Evolutionary conservation across 495 filamentous ascomycete genomes (phyloP), one percentile per base, ranked within the genome.

Genomic region (Lepraria neglecta): DNA sequence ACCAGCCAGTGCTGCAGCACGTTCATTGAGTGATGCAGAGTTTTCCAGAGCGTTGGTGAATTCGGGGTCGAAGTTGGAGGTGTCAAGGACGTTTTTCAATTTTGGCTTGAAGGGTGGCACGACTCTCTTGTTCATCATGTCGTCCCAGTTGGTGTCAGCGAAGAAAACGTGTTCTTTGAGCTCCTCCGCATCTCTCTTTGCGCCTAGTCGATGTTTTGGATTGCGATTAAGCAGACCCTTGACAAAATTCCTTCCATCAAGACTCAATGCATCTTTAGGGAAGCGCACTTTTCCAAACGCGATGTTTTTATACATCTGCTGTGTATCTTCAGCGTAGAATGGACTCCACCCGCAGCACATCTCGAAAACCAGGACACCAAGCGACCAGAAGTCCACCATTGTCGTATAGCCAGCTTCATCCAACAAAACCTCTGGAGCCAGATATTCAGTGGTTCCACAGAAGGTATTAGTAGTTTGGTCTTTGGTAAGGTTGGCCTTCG

Each of bases 261-360:
- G 85, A 63, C 90, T 95, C 33, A 98, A 77, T 0, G 94, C 95
- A 70, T 98, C 94, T 59, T 91, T 84, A 17, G 94, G 94, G 75
- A 98, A 98, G 62, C 92, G 82, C 40, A 98, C 94, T 69, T 98
- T 98, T 67, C 94, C 94, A 70, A 97, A 97, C 0, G 92, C 95
- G 62, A 98, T 98, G 76, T 98, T 98, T 78, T 97, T 98, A 75
- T 98, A 98, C 94, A 98, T 98, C 71, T 98, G 94, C 73, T 98
- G 94, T 3, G 92, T 97, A 67, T 98, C 95, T 64, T 98, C 94
- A 60, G 94, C 95, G 69, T 97, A 98, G 76, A 98, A 98, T 0
- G 94, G 94, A 67, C 90, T 95, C 94, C 94, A 98, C 3, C 94
- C 94, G 69, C 94, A 98, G 74, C 92, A 97, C 94, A 98, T 98